phyloP scores from a whole-genome alignment of 371 early-diverging fungal genomes.

The Apophysomyces sp. region DNA sequence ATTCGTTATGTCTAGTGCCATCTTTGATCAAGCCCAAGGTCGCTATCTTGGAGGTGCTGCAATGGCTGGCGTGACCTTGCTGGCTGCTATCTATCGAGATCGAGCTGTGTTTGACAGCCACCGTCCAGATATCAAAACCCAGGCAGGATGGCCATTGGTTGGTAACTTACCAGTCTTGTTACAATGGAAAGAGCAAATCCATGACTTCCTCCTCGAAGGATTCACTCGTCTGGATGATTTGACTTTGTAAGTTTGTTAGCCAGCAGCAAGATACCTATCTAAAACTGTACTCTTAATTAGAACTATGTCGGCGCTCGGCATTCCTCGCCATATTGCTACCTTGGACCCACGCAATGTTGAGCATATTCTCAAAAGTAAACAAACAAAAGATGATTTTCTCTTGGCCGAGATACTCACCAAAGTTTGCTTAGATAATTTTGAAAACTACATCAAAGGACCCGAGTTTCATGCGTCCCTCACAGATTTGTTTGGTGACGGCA shows the following conservation, averaged over 20 bases:
- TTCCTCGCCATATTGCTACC: constrained; percentile 21
- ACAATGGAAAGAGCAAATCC: constrained; percentile 12
- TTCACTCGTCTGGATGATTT: constrained; percentile 11
- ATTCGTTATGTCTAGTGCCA: not conserved
- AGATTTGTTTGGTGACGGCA: constrained; percentile 37
- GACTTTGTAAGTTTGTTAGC: constrained; percentile 9
- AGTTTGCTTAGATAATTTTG: constrained; percentile 26
- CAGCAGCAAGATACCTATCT: not conserved
- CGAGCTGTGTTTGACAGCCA: constrained; percentile 24
- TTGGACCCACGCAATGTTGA: constrained; percentile 26
- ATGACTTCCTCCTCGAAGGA: constrained; percentile 18
- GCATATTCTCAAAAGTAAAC: constrained; percentile 25
- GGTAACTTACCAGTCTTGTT: constrained; percentile 18
- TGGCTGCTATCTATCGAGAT: constrained; percentile 25
- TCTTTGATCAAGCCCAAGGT: constrained; percentile 9
- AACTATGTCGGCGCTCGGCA: constrained; percentile 17
- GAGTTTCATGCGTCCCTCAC: constrained; percentile 26
- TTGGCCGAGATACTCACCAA: not conserved
- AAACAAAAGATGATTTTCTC: not conserved
- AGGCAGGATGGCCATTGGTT: constrained; percentile 20
- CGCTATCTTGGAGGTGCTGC: constrained; percentile 28
- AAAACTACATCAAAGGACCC: constrained; percentile 39
- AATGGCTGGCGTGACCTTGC: constrained; percentile 12
- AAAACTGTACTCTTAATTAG: not conserved
- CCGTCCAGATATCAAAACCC: constrained; percentile 10